Evolutionary conservation across 1,284 basidiomycete species (phyloP).

Genomic region (Ganoderma boninense): DNA sequence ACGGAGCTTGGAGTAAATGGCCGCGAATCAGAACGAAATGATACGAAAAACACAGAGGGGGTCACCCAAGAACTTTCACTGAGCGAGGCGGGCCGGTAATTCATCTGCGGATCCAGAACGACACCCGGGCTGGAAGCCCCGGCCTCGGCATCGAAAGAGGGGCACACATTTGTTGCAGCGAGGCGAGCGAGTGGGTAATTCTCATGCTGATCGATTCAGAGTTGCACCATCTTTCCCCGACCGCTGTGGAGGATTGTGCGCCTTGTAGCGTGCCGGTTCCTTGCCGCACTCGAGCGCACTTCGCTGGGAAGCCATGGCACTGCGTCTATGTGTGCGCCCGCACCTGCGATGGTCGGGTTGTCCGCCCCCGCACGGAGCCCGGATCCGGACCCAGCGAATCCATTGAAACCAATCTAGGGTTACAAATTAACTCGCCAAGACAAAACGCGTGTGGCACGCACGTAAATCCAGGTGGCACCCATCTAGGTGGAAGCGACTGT

Average conservation of each 20-base stretch:
- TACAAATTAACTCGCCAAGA: slow-evolving; percentile 14
- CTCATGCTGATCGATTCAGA: not conserved
- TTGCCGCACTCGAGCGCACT: not conserved
- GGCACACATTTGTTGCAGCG: not conserved
- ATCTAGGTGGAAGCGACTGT: not conserved
- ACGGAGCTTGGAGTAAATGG: slow-evolving; percentile 16
- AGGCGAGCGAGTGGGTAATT: not conserved
- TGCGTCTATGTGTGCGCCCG: not conserved
- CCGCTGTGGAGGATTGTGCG: not conserved
- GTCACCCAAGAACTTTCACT: slow-evolving; percentile 20
- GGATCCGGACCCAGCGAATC: not conserved
- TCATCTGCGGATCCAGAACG: slow-evolving; percentile 17
- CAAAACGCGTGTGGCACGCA: slow-evolving; percentile 15
- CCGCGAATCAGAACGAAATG: slow-evolving; percentile 13
- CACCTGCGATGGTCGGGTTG: slow-evolving; percentile 2
- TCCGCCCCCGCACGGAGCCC: not conserved
- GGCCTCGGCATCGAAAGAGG: slow-evolving; percentile 1
- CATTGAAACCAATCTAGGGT: slow-evolving; percentile 14
- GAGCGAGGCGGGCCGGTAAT: not conserved
- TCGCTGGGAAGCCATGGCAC: not conserved
- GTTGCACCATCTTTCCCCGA: not conserved
- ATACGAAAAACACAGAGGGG: slow-evolving; percentile 19
- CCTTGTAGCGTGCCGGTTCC: not conserved
- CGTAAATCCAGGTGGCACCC: slow-evolving; percentile 15
- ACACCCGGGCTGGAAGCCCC: slow-evolving; percentile 3